Conservation (phyloP, 2,329 filamentous ascomycete species). For the Aspergillus melleus region DNA sequence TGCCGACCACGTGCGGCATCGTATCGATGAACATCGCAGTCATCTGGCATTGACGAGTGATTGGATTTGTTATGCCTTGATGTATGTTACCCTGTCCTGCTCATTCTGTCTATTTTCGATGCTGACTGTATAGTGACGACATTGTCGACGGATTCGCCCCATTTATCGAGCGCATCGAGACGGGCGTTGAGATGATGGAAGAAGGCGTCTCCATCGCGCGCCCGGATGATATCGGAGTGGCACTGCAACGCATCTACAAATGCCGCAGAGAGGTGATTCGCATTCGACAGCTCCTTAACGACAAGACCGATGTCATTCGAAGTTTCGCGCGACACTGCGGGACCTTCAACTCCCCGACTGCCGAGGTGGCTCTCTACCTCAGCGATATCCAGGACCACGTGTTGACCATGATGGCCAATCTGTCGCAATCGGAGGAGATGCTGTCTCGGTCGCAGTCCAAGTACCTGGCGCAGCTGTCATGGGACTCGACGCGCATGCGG, state of each 20-base stretch:
- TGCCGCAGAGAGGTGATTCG: constrained; percentile 90
- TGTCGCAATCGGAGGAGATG: constrained; percentile 94
- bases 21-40: constrained; percentile 85
- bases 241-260: constrained; percentile 79
- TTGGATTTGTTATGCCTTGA: constrained; percentile 96
- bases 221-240: constrained; percentile 78
- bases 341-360: constrained; percentile 82
- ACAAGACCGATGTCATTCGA: constrained; percentile 92
- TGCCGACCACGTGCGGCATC: constrained; percentile 80
- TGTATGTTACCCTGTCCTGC: constrained; percentile 56
- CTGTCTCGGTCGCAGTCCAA: constrained; percentile 87
- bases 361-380: constrained; percentile 90
- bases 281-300: constrained; percentile 82
- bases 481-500: constrained; percentile 82
- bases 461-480: constrained; percentile 85
- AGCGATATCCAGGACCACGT: constrained; percentile 97
- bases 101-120: background rate
- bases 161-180: constrained; percentile 77
- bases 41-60: constrained; percentile 89
- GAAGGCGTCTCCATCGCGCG: constrained; percentile 88
- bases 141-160: constrained; percentile 93
- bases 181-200: constrained; percentile 84
- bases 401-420: constrained; percentile 93
- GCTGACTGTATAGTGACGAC: constrained; percentile 64
- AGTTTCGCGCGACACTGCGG: constrained; percentile 97